A percentile compares a stretch with the other conserved stretches of the same genome.
phyloP scores from a whole-genome alignment of 1,139 yeast species.

The Kodamaea plutei region DNA sequence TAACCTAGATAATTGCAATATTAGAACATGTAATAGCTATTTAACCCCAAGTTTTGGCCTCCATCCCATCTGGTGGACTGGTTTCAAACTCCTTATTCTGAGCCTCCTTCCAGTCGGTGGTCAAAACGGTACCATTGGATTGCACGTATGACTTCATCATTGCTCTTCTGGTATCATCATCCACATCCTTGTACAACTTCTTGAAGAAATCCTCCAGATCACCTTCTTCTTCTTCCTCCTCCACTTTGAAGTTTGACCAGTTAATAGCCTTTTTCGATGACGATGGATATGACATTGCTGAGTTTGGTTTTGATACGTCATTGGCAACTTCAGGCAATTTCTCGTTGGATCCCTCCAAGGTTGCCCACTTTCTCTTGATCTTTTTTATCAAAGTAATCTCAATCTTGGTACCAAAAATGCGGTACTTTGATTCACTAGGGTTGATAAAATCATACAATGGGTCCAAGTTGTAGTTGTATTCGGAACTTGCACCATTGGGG shows the following conservation, averaged over 20 bases:
- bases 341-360: conserved; percentile 27
- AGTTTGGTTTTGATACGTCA: conserved; percentile 5
- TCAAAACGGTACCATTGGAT: conserved; percentile 88
- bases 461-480: conserved; percentile 47
- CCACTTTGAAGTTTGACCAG: conserved; percentile 67
- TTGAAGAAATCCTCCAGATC: conserved; percentile 72
- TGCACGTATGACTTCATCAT: conserved; percentile 97
- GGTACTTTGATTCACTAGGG: conserved; percentile 40
- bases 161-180: conserved; percentile 84
- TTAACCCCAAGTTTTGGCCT: conserved; percentile 39
- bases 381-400: conserved; percentile 54
- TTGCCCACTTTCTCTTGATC: conserved; percentile 38
- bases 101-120: conserved; percentile 96
- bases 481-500: conserved; percentile 44
- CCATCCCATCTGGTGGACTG: conserved; percentile 74
- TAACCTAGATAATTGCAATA: too few species aligned
- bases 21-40: too few species aligned
- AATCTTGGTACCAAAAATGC: conserved; percentile 67
- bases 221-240: conserved; percentile 41
- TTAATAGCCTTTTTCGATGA: conserved; percentile 59
- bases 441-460: conserved; percentile 52
- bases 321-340: conserved; percentile 7
- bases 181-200: conserved; percentile 71
- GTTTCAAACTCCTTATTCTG: conserved; percentile 61
- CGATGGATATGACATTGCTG: conserved; percentile 49